phyloP scores from a whole-genome alignment of 2,329 filamentous ascomycete species.

The Talaromyces amestolkiae region DNA sequence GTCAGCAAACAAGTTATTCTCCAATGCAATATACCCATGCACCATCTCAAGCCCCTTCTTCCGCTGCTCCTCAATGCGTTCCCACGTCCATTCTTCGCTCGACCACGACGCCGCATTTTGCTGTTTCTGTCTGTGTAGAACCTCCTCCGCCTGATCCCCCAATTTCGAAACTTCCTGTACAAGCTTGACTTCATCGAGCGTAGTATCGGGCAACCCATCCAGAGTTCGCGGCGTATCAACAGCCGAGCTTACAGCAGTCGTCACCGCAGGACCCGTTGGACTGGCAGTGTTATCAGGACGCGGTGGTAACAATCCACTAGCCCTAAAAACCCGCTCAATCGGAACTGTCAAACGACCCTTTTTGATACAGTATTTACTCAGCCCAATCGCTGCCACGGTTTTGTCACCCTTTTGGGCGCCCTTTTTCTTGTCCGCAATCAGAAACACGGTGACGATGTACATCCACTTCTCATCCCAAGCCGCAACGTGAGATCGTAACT shows the following conservation, averaged over 20 bases:
- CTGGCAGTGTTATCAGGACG: slow-evolving; percentile 57
- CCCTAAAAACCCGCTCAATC: slow-evolving; percentile 70
- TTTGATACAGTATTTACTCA: slow-evolving; percentile 82
- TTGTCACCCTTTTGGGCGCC: slow-evolving; percentile 38
- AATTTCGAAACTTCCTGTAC: slow-evolving; percentile 38
- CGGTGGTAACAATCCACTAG: slow-evolving; percentile 70
- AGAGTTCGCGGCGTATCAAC: slow-evolving; percentile 33
- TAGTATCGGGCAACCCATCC: slow-evolving; percentile 32
- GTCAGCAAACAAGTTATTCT: slow-evolving; percentile 51
- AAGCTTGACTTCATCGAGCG: slow-evolving; percentile 34
- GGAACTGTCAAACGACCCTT: slow-evolving; percentile 78
- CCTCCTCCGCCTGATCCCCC: slow-evolving; percentile 29
- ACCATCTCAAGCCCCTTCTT: slow-evolving; percentile 55
- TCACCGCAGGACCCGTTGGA: slow-evolving; percentile 10
- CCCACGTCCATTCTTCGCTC: slow-evolving; percentile 57
- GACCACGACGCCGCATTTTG: slow-evolving; percentile 34
- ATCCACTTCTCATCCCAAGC: slow-evolving; percentile 81
- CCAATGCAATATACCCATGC: slow-evolving; percentile 54
- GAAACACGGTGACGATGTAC: slow-evolving; percentile 70
- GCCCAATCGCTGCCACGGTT: slow-evolving; percentile 66
- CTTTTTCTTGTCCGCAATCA: slow-evolving; percentile 42
- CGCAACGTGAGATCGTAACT: slow-evolving; percentile 70
- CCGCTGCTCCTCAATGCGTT: slow-evolving; percentile 58
- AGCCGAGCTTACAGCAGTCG: slow-evolving; percentile 20
- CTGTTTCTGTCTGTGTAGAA: slow-evolving; percentile 33